These are phyloP conservation scores for Neospora caninum DNA, from an alignment of 169 alveolate genomes.

Conservation along the genomic window DNA sequence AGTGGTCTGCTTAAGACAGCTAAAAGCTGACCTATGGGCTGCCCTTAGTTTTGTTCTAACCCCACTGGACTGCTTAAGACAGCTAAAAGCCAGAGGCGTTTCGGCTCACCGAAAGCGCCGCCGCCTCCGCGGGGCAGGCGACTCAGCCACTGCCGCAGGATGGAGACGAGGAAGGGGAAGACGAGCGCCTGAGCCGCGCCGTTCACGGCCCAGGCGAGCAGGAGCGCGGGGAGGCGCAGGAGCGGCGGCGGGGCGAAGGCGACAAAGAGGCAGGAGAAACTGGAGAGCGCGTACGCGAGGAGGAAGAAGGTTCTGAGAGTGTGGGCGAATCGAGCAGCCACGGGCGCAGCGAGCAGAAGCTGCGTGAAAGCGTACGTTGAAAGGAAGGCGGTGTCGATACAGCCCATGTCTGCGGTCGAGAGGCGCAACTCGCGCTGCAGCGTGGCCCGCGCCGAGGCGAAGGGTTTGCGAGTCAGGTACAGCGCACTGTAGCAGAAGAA, in stretches of 20 bases:
- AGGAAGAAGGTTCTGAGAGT: neutral
- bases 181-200: constrained; percentile 72
- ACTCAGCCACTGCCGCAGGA: constrained; percentile 49
- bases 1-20: too few species aligned
- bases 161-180: constrained; percentile 50
- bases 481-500: constrained; percentile 70
- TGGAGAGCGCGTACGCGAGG: constrained; percentile 33
- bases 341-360: constrained; percentile 58
- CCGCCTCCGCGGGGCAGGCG: constrained; percentile 49
- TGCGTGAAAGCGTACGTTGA: constrained; percentile 73
- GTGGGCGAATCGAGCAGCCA: neutral
- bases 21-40: too few species aligned
- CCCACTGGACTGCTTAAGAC: too few species aligned
- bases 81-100: too few species aligned
- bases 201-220: constrained; percentile 69
- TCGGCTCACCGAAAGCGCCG: constrained; percentile 59
- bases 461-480: constrained; percentile 76
- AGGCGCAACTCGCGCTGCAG: constrained; percentile 68
- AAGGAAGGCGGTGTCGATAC: constrained; percentile 73
- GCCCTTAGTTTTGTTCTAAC: too few species aligned
- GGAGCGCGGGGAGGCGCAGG: neutral
- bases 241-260: neutral
- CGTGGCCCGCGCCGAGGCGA: constrained; percentile 70
- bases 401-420: constrained; percentile 69
- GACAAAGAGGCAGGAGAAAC: neutral